phyloP scores from a whole-genome alignment of 345 rosid species.

The Physaria fendleri region DNA sequence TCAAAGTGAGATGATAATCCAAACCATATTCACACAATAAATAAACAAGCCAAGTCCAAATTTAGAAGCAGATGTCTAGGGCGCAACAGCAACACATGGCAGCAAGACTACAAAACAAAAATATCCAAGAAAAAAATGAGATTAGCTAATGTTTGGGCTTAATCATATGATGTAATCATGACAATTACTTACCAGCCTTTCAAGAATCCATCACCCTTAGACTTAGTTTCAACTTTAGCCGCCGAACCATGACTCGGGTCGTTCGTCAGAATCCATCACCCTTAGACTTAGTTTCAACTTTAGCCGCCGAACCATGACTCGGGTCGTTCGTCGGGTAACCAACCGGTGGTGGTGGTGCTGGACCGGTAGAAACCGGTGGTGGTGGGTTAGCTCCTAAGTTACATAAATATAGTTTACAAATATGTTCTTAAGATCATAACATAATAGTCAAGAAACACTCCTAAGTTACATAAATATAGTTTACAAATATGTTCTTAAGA shows the following conservation, averaged over 20 bases:
- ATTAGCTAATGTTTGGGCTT: neutral
- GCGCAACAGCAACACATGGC: slow-evolving; percentile 36
- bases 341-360: slow-evolving; percentile 13
- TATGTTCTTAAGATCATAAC: neutral
- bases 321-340: slow-evolving; percentile 26
- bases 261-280: slow-evolving; percentile 30
- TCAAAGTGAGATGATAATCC: neutral
- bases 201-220: slow-evolving; percentile 34
- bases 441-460: too few species aligned
- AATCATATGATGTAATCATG: too few species aligned
- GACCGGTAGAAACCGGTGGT: slow-evolving; percentile 26
- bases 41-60: neutral
- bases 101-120: slow-evolving; percentile 25
- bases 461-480: slow-evolving; percentile 8
- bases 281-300: slow-evolving; percentile 27
- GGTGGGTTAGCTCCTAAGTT: slow-evolving; percentile 22
- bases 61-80: slow-evolving; percentile 24
- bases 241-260: slow-evolving; percentile 9
- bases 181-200: slow-evolving; percentile 34
- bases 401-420: neutral
- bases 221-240: slow-evolving; percentile 24
- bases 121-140: neutral
- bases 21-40: slow-evolving; percentile 5
- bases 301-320: slow-evolving; percentile 11
- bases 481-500: neutral